Evolutionary conservation across 164 flowering plant genomes (phyloP), one percentile per base, ranked within the genome.

Genomic region (Macadamia integrifolia): DNA sequence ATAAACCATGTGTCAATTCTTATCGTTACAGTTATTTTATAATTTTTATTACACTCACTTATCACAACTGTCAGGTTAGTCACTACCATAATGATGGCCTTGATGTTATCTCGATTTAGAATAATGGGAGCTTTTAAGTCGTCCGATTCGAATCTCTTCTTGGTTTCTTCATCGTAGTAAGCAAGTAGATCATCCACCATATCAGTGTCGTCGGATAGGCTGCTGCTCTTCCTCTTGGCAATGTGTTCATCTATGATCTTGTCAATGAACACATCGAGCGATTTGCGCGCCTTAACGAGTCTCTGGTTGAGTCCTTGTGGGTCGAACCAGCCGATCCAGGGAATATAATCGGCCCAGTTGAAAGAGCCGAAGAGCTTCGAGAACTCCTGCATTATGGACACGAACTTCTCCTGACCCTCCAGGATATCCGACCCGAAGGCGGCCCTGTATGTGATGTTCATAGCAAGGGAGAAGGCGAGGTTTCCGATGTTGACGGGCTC

Each of bases 21-120:
- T 23, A 23, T 23, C 0, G 23, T 23, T 23, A 23, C 23, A 23
- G 23, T 23, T 23, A 23, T 23, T 23, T 23, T 23, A 23, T 23
- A 23, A 23, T 23, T 23, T 23, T 23, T 23, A 23, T 23, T 23
- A 23, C 23, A 23, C 23, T 23, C 23, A 23, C 23, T 23, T 0
- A 23, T 43, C 9, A 43, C 48, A 43, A 18, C 78, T 31, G 23
- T 23, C 23, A 23, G 23, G 23, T 23, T 23, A 23, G 23, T 23
- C 23, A 23, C 23, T 83, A 90, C 97, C 93, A 90, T 90, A 78
- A 90, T 88, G 52, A 90, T 90, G 53, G 92, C 93, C 74, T 90
- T 90, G 81, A 90, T 90, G 71, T 90, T 86, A 35, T 82, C 90
- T 69, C 84, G 71, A 0, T 84, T 88, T 48, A 90, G 83, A 42